A percentile compares a stretch with the other conserved stretches of the same genome.
These are phyloP conservation scores for Cladosporium sp. DNA, from an alignment of 2,329 filamentous ascomycete species.

Conservation along the genomic window DNA sequence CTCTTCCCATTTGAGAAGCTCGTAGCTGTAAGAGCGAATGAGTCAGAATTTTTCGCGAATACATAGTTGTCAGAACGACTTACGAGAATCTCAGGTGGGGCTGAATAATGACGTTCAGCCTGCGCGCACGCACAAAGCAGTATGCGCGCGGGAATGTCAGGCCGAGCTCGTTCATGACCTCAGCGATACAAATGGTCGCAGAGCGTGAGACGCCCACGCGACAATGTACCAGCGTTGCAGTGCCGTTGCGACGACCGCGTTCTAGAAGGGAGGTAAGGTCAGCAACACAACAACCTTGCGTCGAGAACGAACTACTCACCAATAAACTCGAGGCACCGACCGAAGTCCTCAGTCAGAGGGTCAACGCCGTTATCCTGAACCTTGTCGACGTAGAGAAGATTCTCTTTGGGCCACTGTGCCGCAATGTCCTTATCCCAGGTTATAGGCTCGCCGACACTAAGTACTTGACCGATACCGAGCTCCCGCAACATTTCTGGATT, in stretches of 20 bases:
- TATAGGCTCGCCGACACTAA: slow-evolving; percentile 87
- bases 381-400: slow-evolving; percentile 73
- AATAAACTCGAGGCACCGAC: slow-evolving; percentile 83
- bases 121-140: slow-evolving; percentile 87
- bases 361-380: slow-evolving; percentile 98
- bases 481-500: slow-evolving; percentile 77
- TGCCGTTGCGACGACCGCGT: slow-evolving; percentile 69
- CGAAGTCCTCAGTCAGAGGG: slow-evolving; percentile 79
- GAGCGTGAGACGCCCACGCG: slow-evolving; percentile 92
- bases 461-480: slow-evolving; percentile 78
- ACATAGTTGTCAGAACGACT: slow-evolving; percentile 18
- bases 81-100: slow-evolving; percentile 88
- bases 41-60: background rate
- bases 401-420: slow-evolving; percentile 66
- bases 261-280: slow-evolving; percentile 49
- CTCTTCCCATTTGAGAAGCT: slow-evolving; percentile 95
- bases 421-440: slow-evolving; percentile 69
- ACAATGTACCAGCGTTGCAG: slow-evolving; percentile 90
- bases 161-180: slow-evolving; percentile 80
- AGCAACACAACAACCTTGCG: background rate
- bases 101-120: slow-evolving; percentile 97
- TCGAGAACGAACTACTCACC: slow-evolving; percentile 55
- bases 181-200: slow-evolving; percentile 97
- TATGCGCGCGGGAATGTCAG: slow-evolving; percentile 90
- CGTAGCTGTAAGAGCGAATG: slow-evolving; percentile 51